These are phyloP conservation scores for Solanum sejunctum DNA, from an alignment of 257 asterid genomes.

Conservation along the genomic window DNA sequence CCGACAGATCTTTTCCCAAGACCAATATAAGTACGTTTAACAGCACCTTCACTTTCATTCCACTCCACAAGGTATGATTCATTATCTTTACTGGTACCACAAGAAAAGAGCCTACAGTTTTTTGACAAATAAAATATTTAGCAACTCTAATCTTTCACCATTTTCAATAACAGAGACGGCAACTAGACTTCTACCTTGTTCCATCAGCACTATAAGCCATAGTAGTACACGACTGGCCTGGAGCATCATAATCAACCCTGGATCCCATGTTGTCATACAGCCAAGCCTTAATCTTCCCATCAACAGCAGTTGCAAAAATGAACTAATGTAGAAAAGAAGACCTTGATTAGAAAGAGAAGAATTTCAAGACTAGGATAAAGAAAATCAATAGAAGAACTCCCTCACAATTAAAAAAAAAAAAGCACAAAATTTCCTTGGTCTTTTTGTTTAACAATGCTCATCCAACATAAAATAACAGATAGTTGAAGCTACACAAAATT, in stretches of 20 bases:
- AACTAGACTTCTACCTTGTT: constrained; percentile 29
- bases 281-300: constrained; percentile 76
- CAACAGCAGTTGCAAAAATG: constrained; percentile 44
- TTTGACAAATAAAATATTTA: not conserved
- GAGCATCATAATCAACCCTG: constrained; percentile 51
- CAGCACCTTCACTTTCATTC: constrained; percentile 56
- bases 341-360: not conserved
- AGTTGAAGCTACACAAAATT: not conserved
- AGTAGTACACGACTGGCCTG: constrained; percentile 48
- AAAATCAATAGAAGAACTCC: not conserved
- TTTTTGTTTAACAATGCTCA: not conserved
- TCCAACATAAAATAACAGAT: not conserved
- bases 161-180: not conserved
- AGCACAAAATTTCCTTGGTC: not conserved
- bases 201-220: constrained; percentile 68
- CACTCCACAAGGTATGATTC: constrained; percentile 53
- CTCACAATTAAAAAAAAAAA: not conserved
- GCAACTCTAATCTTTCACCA: not conserved
- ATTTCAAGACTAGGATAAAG: not conserved
- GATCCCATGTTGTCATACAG: constrained; percentile 45
- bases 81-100: constrained; percentile 58
- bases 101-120: constrained; percentile 45
- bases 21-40: constrained; percentile 46
- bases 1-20: constrained; percentile 37
- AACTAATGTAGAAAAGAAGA: constrained; percentile 24